phyloP scores from a whole-genome alignment of 371 early-diverging fungal genomes.

The Lichtheimia ornata region DNA sequence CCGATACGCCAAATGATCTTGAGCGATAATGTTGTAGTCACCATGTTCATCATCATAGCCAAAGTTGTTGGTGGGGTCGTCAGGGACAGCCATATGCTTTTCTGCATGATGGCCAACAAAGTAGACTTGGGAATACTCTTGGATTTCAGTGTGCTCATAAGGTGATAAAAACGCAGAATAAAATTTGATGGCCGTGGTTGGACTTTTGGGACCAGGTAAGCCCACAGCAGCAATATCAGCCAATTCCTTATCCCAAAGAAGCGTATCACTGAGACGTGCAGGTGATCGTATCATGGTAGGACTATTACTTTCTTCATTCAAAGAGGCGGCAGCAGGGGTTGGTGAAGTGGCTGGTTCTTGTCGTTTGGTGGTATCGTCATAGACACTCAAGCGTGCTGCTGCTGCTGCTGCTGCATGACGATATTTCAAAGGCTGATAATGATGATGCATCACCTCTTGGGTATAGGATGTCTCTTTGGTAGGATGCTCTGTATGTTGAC shows the following conservation, averaged over 20 bases:
- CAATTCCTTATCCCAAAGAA: constrained; percentile 32
- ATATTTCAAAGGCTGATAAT: not conserved
- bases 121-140: constrained; percentile 72
- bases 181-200: constrained; percentile 39
- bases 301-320: too few species aligned
- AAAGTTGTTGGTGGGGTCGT: constrained; percentile 53
- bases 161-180: constrained; percentile 59
- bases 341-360: too few species aligned
- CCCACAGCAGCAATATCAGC: constrained; percentile 20
- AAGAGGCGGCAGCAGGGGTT: too few species aligned
- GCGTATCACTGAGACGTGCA: constrained; percentile 24
- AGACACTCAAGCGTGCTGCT: too few species aligned
- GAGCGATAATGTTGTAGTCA: constrained; percentile 71
- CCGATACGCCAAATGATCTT: constrained; percentile 82
- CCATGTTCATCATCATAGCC: constrained; percentile 88
- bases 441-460: constrained; percentile 6
- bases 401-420: too few species aligned
- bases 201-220: constrained; percentile 31
- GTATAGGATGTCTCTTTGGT: constrained; percentile 15
- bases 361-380: too few species aligned
- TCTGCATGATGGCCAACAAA: constrained; percentile 71
- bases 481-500: constrained; percentile 20
- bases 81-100: constrained; percentile 44
- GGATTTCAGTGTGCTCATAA: constrained; percentile 79
- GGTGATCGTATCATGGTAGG: constrained; percentile 11